phyloP scores from a whole-genome alignment of 257 asterid genomes.

The Handroanthus guayacan region DNA sequence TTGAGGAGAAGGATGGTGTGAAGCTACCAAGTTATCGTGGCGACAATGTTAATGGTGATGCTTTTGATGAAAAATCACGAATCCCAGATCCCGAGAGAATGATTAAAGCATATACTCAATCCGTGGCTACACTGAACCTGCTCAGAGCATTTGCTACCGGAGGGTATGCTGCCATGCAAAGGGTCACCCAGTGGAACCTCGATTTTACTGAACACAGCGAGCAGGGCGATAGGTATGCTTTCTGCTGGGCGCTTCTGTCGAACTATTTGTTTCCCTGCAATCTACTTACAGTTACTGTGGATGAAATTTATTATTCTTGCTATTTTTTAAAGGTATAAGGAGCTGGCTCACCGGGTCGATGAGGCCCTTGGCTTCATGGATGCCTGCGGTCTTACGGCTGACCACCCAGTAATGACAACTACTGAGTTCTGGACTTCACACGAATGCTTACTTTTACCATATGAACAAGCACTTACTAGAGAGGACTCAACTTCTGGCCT shows the following conservation, averaged over 20 bases:
- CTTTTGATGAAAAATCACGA: constrained; percentile 71
- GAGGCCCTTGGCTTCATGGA: constrained; percentile 85
- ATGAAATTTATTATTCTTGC: constrained; percentile 23
- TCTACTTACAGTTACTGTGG: not conserved
- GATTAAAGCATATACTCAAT: constrained; percentile 76
- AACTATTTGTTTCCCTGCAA: not conserved
- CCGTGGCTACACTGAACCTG: constrained; percentile 75
- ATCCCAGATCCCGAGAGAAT: constrained; percentile 74
- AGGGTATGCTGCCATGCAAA: constrained; percentile 83
- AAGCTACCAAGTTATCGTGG: constrained; percentile 86
- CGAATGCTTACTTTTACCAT: constrained; percentile 74
- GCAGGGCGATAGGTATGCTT: constrained; percentile 73
- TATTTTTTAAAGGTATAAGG: constrained; percentile 57
- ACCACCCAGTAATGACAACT: constrained; percentile 72
- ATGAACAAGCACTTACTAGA: constrained; percentile 78
- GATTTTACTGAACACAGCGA: constrained; percentile 77
- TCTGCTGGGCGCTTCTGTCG: not conserved
- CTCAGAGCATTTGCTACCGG: constrained; percentile 87
- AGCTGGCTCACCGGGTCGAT: constrained; percentile 77
- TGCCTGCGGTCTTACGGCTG: constrained; percentile 70
- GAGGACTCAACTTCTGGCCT: constrained; percentile 83
- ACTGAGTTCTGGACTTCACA: constrained; percentile 86
- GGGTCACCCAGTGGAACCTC: constrained; percentile 85
- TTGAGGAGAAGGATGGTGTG: constrained; percentile 72
- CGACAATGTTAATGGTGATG: constrained; percentile 73